These are phyloP conservation scores for Hirsutella thompsonii DNA, from an alignment of 2,329 filamentous ascomycete species.

Conservation along the genomic window DNA sequence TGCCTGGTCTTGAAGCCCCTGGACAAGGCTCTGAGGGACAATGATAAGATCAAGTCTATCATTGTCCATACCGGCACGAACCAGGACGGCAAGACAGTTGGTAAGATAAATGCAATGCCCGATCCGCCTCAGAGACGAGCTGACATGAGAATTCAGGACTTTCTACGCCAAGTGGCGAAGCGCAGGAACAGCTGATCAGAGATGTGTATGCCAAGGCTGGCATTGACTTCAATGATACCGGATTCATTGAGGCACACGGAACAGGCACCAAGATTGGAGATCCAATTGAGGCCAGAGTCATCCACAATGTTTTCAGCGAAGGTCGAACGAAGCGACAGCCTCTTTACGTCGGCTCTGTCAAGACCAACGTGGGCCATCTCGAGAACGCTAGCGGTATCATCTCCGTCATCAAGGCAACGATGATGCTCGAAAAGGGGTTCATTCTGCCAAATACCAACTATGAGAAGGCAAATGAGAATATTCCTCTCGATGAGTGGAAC, in stretches of 20 bases:
- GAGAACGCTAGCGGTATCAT: constrained; percentile 39
- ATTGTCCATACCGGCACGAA: constrained; percentile 38
- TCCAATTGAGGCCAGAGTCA: constrained; percentile 37
- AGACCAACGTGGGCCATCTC: constrained; percentile 38
- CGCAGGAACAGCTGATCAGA: constrained; percentile 29
- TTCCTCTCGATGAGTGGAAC: constrained; percentile 36
- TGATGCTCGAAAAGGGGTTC: constrained; percentile 37
- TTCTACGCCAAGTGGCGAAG: constrained; percentile 38
- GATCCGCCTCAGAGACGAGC: neutral
- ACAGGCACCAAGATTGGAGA: constrained; percentile 44
- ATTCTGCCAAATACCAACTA: constrained; percentile 38
- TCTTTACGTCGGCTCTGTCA: constrained; percentile 33
- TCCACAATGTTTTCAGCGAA: constrained; percentile 28
- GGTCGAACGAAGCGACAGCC: constrained; percentile 26
- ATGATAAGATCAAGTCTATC: constrained; percentile 39
- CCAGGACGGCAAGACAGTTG: constrained; percentile 36
- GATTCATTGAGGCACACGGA: constrained; percentile 37
- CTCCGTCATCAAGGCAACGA: constrained; percentile 35
- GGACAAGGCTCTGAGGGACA: constrained; percentile 38
- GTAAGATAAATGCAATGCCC: neutral
- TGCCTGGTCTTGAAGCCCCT: constrained; percentile 44
- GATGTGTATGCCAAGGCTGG: constrained; percentile 19
- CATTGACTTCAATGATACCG: constrained; percentile 15
- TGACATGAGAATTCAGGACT: constrained; percentile 28
- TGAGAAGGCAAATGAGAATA: constrained; percentile 33